Evolutionary conservation across 2,329 filamentous ascomycete species (phyloP).

Genomic region (Erysiphe neolycopersici): DNA sequence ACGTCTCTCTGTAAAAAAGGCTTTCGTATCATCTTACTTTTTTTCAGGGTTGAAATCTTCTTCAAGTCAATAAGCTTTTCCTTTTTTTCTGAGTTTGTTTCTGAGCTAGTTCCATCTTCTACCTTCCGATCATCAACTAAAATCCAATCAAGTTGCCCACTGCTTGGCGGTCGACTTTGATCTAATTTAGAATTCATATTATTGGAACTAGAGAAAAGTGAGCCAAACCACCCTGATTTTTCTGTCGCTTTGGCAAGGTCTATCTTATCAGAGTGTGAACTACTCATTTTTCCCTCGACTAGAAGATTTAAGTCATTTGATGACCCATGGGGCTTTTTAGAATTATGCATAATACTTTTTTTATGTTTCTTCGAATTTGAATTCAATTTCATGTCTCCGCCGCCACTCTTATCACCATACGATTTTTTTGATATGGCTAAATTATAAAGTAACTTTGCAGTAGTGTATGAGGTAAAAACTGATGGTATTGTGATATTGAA

Average conservation of each 20-base stretch:
- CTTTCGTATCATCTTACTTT: conserved; percentile 3
- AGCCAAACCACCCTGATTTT: conserved; percentile 19
- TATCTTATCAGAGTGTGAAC: conserved; percentile 1
- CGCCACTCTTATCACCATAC: conserved; percentile 30
- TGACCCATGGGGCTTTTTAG: conserved; percentile 9
- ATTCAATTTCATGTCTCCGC: conserved; percentile 28
- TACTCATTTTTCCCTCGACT: conserved; percentile 6
- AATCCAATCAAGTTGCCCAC: conserved; percentile 50
- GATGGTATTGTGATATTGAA: conserved; percentile 87
- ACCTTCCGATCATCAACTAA: conserved; percentile 39
- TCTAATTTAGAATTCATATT: conserved; percentile 16
- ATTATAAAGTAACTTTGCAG: conserved; percentile 73
- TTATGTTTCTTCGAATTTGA: conserved; percentile 21
- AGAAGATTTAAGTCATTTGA: conserved; percentile 8
- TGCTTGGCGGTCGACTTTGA: conserved; percentile 40
- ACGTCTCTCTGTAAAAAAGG: conserved; percentile 1
- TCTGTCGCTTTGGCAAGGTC: conserved; percentile 2
- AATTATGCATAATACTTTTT: conserved; percentile 1
- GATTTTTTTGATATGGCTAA: conserved; percentile 47
- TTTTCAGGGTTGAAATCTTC: conserved; percentile 4
- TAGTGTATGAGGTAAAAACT: conserved; percentile 83
- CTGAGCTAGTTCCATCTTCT: conserved; percentile 17
- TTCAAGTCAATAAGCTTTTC: conserved; percentile 1
- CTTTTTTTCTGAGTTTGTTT: conserved; percentile 14
- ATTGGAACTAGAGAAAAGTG: conserved; percentile 16